These are phyloP conservation scores for Monilinia aucupariae DNA, from an alignment of 2,329 filamentous ascomycete species.

Conservation along the genomic window DNA sequence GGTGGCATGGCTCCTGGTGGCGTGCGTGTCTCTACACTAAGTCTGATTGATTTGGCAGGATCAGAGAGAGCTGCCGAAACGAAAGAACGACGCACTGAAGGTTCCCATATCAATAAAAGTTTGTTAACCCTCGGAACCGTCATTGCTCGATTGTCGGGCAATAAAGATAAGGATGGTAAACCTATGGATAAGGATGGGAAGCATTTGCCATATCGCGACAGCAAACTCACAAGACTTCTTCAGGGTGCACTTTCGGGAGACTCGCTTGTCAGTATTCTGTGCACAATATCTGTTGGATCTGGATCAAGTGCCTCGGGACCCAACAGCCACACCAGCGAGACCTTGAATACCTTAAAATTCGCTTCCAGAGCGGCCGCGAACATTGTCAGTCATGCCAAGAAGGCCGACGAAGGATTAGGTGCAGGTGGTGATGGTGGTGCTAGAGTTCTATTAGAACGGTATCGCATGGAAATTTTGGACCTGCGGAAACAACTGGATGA, in stretches of 20 bases:
- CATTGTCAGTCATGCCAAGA: slow-evolving; percentile 94
- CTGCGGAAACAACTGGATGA: slow-evolving; percentile 73
- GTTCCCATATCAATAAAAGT: slow-evolving; percentile 98
- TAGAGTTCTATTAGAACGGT: slow-evolving; percentile 82
- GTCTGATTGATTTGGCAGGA: slow-evolving; percentile 91
- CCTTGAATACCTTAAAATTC: slow-evolving; percentile 93
- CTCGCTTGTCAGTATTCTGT: slow-evolving; percentile 93
- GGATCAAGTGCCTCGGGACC: slow-evolving; percentile 64
- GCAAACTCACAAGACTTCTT: slow-evolving; percentile 87
- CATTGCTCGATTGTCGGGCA: slow-evolving; percentile 84
- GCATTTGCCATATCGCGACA: slow-evolving; percentile 93
- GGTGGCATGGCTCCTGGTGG: slow-evolving; percentile 73
- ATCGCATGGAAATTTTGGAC: slow-evolving; percentile 75
- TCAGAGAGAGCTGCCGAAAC: slow-evolving; percentile 94
- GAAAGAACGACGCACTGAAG: slow-evolving; percentile 89
- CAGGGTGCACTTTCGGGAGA: slow-evolving; percentile 90
- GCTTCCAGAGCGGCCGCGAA: slow-evolving; percentile 95
- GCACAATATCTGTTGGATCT: slow-evolving; percentile 87
- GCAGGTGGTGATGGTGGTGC: slow-evolving; percentile 78
- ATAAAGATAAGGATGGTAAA: slow-evolving; percentile 75
- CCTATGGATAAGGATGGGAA: slow-evolving; percentile 75
- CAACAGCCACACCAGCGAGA: slow-evolving; percentile 77
- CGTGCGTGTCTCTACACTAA: slow-evolving; percentile 90
- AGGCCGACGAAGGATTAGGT: slow-evolving; percentile 76
- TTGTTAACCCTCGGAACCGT: slow-evolving; percentile 91